Evolutionary conservation across 2,329 filamentous ascomycete genomes (phyloP), one percentile per base, ranked within the genome.

Genomic region (Colletotrichum sp.): DNA sequence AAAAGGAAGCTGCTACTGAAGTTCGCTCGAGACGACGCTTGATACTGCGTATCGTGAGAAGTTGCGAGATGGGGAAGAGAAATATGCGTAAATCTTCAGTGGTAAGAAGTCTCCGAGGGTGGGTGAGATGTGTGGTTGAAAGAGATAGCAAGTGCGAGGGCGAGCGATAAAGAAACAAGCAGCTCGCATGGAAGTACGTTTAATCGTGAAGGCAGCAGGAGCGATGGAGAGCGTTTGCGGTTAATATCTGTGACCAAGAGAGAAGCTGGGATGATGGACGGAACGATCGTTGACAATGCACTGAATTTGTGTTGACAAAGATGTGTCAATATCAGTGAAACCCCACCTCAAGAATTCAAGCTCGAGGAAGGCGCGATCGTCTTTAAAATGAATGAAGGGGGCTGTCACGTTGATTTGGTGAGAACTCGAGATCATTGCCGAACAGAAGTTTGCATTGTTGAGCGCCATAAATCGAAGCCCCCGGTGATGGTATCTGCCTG

Each of bases 401-500:
- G 39, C 10, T 13, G 43, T 52, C 43, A 48, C 43, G 43, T 21
- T 52, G 1, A 21, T 52, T 21, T 21, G n/a, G 6, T 21, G 10
- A 21, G 43, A 52, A 52, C 7, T 6, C 43, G 43, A 13, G 3
- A 21, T 52, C n/a, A 7, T 52, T 21, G 43, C 30, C 21, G 63
- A 74, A 74, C 13, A 30, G 28, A 71, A 32, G 61, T 59, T 72
- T 67, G 63, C 32, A 64, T 75, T 75, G 63, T 32, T 68, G 57
- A 43, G 63, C 69, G 69, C 63, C 69, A 67, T 57, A 64, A 48
- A 72, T 59, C 32, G n/a, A 66, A 66, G 69, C 30, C 59, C 30
- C 55, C 63, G 39, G 63, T 61, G 59, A 61, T 69, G 70, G 70
- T 76, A 76, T 74, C 74, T 74, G 59, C 65, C 64, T 39, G 59